Evolutionary conservation across 2,329 filamentous ascomycete genomes (phyloP).

Genomic region (Colletotrichum tofieldiae): DNA sequence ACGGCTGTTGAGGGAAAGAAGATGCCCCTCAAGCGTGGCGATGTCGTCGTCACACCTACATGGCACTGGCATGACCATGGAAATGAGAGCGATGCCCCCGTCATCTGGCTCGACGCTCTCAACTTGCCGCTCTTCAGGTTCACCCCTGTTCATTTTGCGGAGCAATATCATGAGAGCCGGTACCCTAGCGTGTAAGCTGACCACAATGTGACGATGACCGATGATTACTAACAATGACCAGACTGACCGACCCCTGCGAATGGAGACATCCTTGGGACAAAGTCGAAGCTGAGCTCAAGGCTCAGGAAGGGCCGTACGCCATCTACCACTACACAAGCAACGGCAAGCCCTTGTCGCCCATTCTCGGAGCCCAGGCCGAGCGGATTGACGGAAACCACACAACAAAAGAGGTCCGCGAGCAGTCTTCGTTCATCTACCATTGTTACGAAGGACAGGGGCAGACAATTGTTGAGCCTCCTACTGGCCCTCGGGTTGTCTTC

Average conservation of each 20-base stretch:
- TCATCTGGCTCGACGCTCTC: constrained; percentile 72
- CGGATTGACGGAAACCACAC: constrained; percentile 56
- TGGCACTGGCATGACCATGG: constrained; percentile 76
- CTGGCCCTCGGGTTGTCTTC: constrained; percentile 52
- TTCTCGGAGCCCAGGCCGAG: constrained; percentile 65
- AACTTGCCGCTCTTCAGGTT: constrained; percentile 68
- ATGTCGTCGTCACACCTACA: constrained; percentile 70
- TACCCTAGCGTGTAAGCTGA: constrained; percentile 62
- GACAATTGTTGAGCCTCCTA: constrained; percentile 55
- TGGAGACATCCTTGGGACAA: constrained; percentile 62
- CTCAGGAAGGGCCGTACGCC: constrained; percentile 47
- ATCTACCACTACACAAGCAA: constrained; percentile 56
- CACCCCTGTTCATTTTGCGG: constrained; percentile 68
- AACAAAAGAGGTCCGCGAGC: constrained; percentile 59
- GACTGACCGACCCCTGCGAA: constrained; percentile 54
- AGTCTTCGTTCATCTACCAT: constrained; percentile 67
- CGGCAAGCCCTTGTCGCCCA: constrained; percentile 57
- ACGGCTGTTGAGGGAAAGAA: constrained; percentile 70
- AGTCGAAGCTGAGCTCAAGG: constrained; percentile 59
- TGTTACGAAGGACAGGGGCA: constrained; percentile 64
- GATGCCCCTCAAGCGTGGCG: constrained; percentile 66
- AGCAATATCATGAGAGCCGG: constrained; percentile 62
- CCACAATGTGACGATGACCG: not conserved
- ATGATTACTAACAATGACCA: constrained; percentile 18
- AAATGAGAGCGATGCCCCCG: constrained; percentile 67